Evolutionary conservation across 164 flowering plant genomes (phyloP), one percentile per base, ranked within the genome.

Genomic region (Tetrastigma voinierianum): DNA sequence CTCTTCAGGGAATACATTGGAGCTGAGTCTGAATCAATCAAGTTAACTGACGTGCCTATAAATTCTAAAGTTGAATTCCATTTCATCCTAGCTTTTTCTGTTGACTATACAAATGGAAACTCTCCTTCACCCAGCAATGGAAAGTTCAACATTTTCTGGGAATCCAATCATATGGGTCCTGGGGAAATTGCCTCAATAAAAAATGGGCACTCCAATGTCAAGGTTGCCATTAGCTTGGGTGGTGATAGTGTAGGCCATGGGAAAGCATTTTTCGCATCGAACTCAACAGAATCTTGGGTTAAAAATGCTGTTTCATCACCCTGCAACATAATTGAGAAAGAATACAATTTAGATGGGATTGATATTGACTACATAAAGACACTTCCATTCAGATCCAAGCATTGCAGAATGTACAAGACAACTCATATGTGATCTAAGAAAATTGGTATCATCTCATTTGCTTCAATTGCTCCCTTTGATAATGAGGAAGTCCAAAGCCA

Each of bases 1-100:
- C 77, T 87, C 32, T 85, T 84, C 68, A 44, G 86, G 46, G 87
- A 81, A 68, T 84, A 87, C 74, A 87, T 87, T 0, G 91, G 91
- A 21, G 88, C 91, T 0, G 84, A 82, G 55, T 85, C 75, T 60
- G 81, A 74, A 32, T 32, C 40, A 32, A 32, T 32, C 40, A 32
- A 32, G 40, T 32, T 32, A 32, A 32, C 40, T 32, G 40, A 32
- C 6, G 40, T 32, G 40, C 40, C 40, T 7, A 32, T 32, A 32
- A 32, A 80, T 73, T 49, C n/a, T 14, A 7, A 49, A 49, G 52
- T n/a, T 4, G n/a, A 14, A 4, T 82, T 49, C 52, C 52, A 49
- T n/a, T 49, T 49, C n/a, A 49, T 49, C n/a, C 52, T 49, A 5
- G 15, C 52, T 5, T 49, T 49, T 13, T n/a, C 52, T n/a, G 15